Evolutionary conservation across 805 yeast genomes (phyloP).

Genomic region (Hanseniaspora guilliermondii): DNA sequence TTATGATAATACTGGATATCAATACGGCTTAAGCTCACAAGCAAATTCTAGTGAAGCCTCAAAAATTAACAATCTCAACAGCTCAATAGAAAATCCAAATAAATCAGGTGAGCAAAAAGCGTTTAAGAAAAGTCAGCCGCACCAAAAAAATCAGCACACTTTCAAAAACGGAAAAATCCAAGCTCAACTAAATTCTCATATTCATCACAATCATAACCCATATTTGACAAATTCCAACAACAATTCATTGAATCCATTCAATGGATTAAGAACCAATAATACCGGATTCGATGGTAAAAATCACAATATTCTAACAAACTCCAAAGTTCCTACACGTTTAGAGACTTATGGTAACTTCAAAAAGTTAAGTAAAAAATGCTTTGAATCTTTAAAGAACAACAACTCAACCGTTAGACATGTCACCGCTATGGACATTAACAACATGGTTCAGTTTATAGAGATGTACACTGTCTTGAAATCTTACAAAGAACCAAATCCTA

Average conservation of each 20-base stretch:
- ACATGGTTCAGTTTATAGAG: slow-evolving; percentile 11
- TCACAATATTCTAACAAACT: neutral
- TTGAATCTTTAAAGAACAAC: slow-evolving; percentile 11
- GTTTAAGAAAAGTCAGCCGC: neutral
- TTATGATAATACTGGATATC: slow-evolving; percentile 12
- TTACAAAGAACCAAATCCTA: neutral
- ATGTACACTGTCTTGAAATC: slow-evolving; percentile 4
- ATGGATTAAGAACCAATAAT: neutral
- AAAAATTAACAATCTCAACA: neutral
- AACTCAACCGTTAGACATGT: slow-evolving; percentile 7
- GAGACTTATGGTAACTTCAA: slow-evolving; percentile 7
- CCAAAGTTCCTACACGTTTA: neutral
- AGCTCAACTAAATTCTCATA: neutral
- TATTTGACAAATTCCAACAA: slow-evolving; percentile 3
- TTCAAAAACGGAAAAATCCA: neutral
- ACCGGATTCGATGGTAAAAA: neutral
- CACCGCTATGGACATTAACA: slow-evolving; percentile 10
- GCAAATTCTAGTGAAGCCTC: neutral
- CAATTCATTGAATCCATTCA: neutral
- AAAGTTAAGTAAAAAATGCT: slow-evolving; percentile 10
- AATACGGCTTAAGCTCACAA: neutral
- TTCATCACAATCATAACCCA: slow-evolving; percentile 12
- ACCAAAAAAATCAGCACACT: neutral
- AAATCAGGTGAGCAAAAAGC: neutral
- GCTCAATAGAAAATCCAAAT: neutral